These are phyloP conservation scores for Pleomassaria siparia DNA, from an alignment of 2,329 filamentous ascomycete genomes.

Conservation along the genomic window DNA sequence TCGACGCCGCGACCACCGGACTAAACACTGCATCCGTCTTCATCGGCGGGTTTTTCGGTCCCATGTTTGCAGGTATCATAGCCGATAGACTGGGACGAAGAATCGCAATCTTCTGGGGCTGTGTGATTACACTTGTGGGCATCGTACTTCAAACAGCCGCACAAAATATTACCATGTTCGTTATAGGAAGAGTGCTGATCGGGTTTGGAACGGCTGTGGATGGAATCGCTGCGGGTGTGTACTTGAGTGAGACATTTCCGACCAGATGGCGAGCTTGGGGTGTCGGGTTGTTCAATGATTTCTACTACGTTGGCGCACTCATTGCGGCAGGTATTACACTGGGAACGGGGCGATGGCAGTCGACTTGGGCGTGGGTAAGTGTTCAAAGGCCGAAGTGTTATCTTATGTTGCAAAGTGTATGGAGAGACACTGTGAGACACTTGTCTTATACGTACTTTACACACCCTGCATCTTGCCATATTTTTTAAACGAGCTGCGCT, in stretches of 20 bases:
- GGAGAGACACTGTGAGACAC: too few species aligned
- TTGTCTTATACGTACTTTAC: too few species aligned
- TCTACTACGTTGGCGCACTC: constrained; percentile 29
- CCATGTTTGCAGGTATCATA: constrained; percentile 46
- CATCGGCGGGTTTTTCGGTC: constrained; percentile 54
- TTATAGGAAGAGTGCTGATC: constrained; percentile 50
- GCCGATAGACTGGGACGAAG: constrained; percentile 49
- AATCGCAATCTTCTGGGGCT: constrained; percentile 47
- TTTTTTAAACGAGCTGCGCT: too few species aligned
- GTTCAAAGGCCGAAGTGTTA: too few species aligned
- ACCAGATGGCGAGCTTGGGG: constrained; percentile 50
- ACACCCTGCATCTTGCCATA: too few species aligned
- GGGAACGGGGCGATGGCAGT: constrained; percentile 46
- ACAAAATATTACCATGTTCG: constrained; percentile 57
- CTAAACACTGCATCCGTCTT: constrained; percentile 60
- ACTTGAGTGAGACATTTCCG: constrained; percentile 54
- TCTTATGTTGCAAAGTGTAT: too few species aligned
- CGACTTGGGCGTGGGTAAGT: constrained; percentile 54
- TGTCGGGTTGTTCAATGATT: constrained; percentile 43
- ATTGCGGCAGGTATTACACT: constrained; percentile 53
- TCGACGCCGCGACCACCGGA: constrained; percentile 55
- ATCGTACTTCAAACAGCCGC: constrained; percentile 52
- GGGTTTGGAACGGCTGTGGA: constrained; percentile 50
- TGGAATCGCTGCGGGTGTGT: constrained; percentile 50
- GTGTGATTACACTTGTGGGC: constrained; percentile 48